Percentiles rank a stretch among this genome's conserved stretches.
Evolutionary conservation across 2,329 filamentous ascomycete species (phyloP).

Genomic region (Botryotinia calthae): DNA sequence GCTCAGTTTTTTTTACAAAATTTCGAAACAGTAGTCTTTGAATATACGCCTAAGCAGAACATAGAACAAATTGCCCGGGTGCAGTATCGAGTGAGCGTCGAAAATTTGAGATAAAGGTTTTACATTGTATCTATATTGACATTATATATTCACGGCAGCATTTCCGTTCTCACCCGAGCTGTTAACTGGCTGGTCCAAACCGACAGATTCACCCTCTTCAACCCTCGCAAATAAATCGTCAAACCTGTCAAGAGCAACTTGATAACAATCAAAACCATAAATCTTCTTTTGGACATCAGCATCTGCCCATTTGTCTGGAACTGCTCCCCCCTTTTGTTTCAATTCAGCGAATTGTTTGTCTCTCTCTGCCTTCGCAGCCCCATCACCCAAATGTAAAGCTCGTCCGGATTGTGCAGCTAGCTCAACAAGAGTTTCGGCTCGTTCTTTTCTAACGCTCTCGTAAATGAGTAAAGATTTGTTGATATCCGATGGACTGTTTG

Average conservation of each 20-base stretch:
- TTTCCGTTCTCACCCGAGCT: not conserved
- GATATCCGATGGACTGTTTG: conserved; percentile 41
- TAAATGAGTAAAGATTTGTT: conserved; percentile 53
- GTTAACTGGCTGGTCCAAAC: not conserved
- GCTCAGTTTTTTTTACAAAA: not conserved
- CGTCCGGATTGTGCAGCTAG: conserved; percentile 50
- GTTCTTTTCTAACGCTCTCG: conserved; percentile 54
- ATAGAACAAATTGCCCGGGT: too few species aligned
- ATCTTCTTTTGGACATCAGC: conserved; percentile 66
- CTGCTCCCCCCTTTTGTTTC: conserved; percentile 44
- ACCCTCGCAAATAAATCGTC: conserved; percentile 19
- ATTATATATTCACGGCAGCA: conserved; percentile 6
- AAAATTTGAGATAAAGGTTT: not conserved
- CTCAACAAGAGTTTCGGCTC: conserved; percentile 52
- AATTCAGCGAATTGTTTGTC: conserved; percentile 55
- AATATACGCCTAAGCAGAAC: not conserved
- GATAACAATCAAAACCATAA: conserved; percentile 42
- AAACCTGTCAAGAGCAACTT: conserved; percentile 21
- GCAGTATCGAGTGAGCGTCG: not conserved
- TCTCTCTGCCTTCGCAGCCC: conserved; percentile 56
- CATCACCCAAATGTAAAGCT: conserved; percentile 57
- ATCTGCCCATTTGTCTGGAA: conserved; percentile 69
- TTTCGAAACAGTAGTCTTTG: not conserved
- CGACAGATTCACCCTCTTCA: not conserved
- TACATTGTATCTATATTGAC: not conserved